Evolutionary conservation across 441 rosid species (phyloP).

Genomic region (Lepidium campestre): DNA sequence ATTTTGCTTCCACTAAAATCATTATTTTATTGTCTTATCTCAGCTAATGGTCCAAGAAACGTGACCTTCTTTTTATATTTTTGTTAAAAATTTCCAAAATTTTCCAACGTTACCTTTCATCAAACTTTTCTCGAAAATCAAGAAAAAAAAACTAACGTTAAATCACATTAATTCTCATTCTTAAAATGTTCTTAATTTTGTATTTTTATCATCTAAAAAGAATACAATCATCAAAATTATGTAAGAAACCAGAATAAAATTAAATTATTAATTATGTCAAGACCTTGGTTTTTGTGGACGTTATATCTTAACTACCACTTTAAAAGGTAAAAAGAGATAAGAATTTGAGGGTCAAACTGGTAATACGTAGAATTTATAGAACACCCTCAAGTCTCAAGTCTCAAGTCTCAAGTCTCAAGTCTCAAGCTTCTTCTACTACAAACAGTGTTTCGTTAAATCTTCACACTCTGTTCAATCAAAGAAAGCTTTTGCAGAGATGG

Average conservation of each 20-base stretch:
- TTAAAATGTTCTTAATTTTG: background rate
- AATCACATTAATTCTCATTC: background rate
- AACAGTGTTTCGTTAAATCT: background rate
- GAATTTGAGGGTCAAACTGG: background rate
- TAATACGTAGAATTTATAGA: background rate
- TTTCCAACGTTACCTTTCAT: background rate
- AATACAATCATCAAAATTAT: background rate
- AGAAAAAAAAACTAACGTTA: background rate
- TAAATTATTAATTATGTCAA: background rate
- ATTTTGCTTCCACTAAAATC: background rate
- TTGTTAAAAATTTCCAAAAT: background rate
- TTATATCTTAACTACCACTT: no score
- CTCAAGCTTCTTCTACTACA: background rate
- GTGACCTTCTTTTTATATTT: background rate
- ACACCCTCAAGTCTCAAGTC: background rate
- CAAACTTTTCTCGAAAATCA: background rate
- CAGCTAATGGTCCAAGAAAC: background rate
- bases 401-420: background rate
- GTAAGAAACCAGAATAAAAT: background rate
- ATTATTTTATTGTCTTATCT: background rate
- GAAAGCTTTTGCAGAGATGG: constrained; percentile 11
- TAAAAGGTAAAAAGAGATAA: no score
- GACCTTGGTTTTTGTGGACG: background rate
- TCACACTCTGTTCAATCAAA: background rate
- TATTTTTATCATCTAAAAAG: background rate